Conservation (phyloP, 768 basidiomycete genomes). For the Cantharellus anzutake region DNA sequence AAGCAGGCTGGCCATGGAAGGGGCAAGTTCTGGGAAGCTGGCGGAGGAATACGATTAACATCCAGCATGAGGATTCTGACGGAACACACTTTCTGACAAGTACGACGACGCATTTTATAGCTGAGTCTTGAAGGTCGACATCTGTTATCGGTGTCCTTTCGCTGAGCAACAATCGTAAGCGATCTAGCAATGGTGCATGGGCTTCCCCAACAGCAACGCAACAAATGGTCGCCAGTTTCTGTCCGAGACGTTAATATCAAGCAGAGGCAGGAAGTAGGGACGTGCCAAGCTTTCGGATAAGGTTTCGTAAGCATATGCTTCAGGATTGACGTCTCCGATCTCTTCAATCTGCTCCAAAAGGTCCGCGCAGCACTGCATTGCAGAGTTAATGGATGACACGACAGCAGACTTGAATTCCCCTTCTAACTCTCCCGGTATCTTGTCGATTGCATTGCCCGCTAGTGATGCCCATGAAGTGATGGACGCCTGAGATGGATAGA, state of each 20-base stretch:
- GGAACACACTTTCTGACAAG: conserved; percentile 56
- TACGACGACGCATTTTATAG: conserved; percentile 66
- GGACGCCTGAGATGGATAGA: conserved; percentile 55
- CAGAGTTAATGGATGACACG: conserved; percentile 32
- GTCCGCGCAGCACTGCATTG: conserved; percentile 61
- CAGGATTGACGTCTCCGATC: conserved; percentile 56
- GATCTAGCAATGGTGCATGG: conserved; percentile 46
- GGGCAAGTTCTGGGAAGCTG: conserved; percentile 69
- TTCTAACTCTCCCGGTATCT: background rate
- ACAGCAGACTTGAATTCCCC: conserved; percentile 15
- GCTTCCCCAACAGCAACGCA: conserved; percentile 50
- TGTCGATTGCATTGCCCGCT: conserved; percentile 11
- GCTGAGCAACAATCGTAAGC: conserved; percentile 57
- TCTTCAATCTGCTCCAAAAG: conserved; percentile 63
- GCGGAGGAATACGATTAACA: background rate
- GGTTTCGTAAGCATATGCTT: conserved; percentile 86
- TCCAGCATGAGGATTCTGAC: background rate
- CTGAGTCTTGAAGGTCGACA: conserved; percentile 73
- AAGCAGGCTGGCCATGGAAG: conserved; percentile 54
- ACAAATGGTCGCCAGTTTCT: conserved; percentile 80
- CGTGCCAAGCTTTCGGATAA: conserved; percentile 76
- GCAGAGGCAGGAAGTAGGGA: conserved; percentile 1
- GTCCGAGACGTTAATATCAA: background rate
- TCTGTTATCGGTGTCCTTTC: conserved; percentile 67
- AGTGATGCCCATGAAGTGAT: conserved; percentile 65